phyloP scores from a whole-genome alignment of 345 rosid genomes.

The Boechera divaricarpa region DNA sequence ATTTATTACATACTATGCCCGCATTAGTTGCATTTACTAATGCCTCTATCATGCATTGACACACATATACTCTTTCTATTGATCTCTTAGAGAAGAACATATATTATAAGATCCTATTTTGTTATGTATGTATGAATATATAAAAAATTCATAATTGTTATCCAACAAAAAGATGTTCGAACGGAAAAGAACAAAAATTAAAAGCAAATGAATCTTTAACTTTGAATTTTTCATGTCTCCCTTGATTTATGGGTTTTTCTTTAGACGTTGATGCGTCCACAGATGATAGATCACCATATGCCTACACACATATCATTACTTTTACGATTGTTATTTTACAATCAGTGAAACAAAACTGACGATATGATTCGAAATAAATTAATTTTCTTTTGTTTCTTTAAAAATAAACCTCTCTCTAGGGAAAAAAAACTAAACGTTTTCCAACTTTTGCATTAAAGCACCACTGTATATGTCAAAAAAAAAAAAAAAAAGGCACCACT shows the following conservation, averaged over 20 bases:
- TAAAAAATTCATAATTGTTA: neutral
- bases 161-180: neutral
- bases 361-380: neutral
- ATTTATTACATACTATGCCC: neutral
- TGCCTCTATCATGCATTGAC: conserved; percentile 7
- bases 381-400: too few species aligned
- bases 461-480: too few species aligned
- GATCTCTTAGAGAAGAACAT: neutral
- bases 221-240: conserved; percentile 10
- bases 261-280: conserved; percentile 6
- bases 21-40: conserved; percentile 10
- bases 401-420: too few species aligned
- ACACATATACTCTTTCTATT: neutral
- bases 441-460: too few species aligned
- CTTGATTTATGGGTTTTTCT: conserved; percentile 36
- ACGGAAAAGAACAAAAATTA: conserved; percentile 8
- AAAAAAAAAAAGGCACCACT: too few species aligned
- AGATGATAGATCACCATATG: conserved; percentile 24
- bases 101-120: neutral
- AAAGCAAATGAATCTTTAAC: conserved; percentile 40
- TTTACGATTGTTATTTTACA: conserved; percentile 16
- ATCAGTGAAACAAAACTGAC: neutral
- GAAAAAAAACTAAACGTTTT: too few species aligned
- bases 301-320: conserved; percentile 15
- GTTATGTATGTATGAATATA: neutral